Conservation (phyloP, 306 rosid genomes). For the Castanospermum australe region DNA sequence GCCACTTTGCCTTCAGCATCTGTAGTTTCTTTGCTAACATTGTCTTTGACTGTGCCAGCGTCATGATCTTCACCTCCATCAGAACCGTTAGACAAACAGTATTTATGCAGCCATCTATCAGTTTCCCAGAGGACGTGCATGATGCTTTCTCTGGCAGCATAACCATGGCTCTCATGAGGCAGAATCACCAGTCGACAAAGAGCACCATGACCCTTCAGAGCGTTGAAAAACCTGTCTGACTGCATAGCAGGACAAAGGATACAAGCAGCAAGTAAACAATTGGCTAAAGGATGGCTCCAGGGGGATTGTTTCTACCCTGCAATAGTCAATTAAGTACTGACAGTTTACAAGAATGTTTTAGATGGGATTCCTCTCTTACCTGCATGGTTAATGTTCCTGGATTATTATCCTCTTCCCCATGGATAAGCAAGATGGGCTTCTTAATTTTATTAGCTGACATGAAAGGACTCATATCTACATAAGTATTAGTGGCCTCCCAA, state of each 20-base stretch:
- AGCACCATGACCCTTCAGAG: conserved; percentile 98
- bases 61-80: conserved; percentile 41
- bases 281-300: conserved; percentile 20
- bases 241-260: conserved; percentile 40
- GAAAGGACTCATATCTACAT: conserved; percentile 98
- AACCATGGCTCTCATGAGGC: conserved; percentile 95
- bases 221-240: conserved; percentile 96
- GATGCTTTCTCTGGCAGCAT: conserved; percentile 91
- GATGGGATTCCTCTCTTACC: conserved; percentile 44
- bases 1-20: conserved; percentile 58
- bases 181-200: conserved; percentile 90
- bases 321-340: conserved; percentile 10
- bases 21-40: conserved; percentile 34
- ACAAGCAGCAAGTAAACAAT: conserved; percentile 26
- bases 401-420: conserved; percentile 98
- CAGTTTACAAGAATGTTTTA: background rate
- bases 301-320: background rate
- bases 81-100: conserved; percentile 54
- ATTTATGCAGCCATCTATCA: conserved; percentile 89
- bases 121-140: conserved; percentile 99
- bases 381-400: conserved; percentile 98
- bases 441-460: conserved; percentile 93
- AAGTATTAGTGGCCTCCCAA: conserved; percentile 89
- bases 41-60: conserved; percentile 42
- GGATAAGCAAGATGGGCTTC: conserved; percentile 95